Evolutionary conservation across 331 rosid genomes (phyloP).

Genomic region (Rosa hybrid): DNA sequence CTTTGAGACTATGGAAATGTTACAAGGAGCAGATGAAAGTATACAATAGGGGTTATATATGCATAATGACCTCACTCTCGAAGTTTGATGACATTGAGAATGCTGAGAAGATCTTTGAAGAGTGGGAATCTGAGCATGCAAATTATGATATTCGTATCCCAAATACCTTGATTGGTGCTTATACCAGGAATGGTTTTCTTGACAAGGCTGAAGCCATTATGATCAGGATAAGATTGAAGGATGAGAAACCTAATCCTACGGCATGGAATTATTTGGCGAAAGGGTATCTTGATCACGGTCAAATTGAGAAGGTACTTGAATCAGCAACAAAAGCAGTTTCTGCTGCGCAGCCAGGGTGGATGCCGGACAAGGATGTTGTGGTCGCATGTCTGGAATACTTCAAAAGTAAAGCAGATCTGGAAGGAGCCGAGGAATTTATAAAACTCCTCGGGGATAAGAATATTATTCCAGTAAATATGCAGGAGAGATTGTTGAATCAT

Average conservation of each 20-base stretch:
- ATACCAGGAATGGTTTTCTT: constrained; percentile 25
- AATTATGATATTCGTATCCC: constrained; percentile 25
- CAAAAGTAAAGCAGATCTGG: too few relatives aligned
- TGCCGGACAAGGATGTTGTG: too few relatives aligned
- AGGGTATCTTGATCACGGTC: background rate
- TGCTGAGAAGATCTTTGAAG: constrained; percentile 33
- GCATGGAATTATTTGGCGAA: constrained; percentile 20
- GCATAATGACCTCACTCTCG: constrained; percentile 24
- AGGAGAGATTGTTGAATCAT: too few relatives aligned
- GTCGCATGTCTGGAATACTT: too few relatives aligned
- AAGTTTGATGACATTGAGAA: constrained; percentile 32
- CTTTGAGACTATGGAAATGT: constrained; percentile 31
- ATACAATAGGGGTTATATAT: constrained; percentile 24
- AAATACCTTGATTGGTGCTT: constrained; percentile 21
- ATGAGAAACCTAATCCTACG: background rate
- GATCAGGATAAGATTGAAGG: constrained; percentile 12
- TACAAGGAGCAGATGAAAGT: constrained; percentile 21
- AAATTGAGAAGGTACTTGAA: constrained; percentile 10
- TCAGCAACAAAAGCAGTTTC: constrained; percentile 19
- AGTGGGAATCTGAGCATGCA: constrained; percentile 37
- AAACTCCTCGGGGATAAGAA: too few relatives aligned
- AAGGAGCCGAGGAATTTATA: too few relatives aligned
- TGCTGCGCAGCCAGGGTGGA: too few relatives aligned
- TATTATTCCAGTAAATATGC: too few relatives aligned
- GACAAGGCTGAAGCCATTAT: constrained; percentile 31